Evolutionary conservation across 2,329 filamentous ascomycete genomes (phyloP).

Genomic region (Alternaria postmessia): DNA sequence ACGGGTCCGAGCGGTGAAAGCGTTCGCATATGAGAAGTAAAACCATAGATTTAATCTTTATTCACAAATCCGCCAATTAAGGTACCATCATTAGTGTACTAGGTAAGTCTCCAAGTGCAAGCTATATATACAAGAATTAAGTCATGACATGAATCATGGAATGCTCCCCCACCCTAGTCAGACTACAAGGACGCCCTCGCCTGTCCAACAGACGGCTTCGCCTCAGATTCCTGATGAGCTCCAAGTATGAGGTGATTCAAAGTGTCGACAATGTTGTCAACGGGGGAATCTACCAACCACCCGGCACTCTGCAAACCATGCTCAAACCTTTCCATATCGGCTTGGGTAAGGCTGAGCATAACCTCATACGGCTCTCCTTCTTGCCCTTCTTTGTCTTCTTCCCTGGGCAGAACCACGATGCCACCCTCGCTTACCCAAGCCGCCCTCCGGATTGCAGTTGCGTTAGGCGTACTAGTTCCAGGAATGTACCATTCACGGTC

Average conservation of each 20-base stretch:
- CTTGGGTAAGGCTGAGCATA: constrained; percentile 26
- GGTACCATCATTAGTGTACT: not conserved
- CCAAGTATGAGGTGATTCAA: not conserved
- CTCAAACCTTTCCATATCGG: constrained; percentile 27
- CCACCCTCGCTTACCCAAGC: constrained; percentile 32
- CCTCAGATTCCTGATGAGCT: not conserved
- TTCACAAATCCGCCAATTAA: not conserved
- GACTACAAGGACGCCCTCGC: not conserved
- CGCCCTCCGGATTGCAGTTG: constrained; percentile 32
- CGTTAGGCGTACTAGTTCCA: constrained; percentile 21
- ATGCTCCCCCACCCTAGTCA: not conserved
- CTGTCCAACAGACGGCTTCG: not conserved
- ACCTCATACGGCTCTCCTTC: constrained; percentile 20
- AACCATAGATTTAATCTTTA: not conserved
- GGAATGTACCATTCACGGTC: constrained; percentile 36
- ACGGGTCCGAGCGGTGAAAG: constrained; percentile 12
- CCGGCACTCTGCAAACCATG: constrained; percentile 12
- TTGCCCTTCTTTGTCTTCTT: constrained; percentile 6
- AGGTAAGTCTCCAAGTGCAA: no score
- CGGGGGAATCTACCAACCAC: constrained; percentile 10
- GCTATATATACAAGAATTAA: not conserved
- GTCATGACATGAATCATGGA: not conserved
- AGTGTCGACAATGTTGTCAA: not conserved
- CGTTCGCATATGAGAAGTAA: not conserved
- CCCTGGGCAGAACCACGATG: constrained; percentile 32